phyloP scores from a whole-genome alignment of 2,329 filamentous ascomycete species.

The Neobulgaria alba region DNA sequence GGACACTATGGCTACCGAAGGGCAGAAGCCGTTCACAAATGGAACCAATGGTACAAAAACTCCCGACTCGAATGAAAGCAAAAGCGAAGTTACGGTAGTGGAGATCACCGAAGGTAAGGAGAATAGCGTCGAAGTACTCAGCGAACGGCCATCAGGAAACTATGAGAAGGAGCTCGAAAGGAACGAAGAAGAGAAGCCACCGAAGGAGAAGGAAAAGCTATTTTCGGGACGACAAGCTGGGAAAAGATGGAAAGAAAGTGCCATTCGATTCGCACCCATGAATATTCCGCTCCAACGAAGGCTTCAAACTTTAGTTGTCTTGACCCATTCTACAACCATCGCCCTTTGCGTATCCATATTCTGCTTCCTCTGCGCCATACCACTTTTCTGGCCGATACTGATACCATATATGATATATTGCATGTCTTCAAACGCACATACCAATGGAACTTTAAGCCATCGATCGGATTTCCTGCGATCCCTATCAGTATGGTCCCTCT shows the following conservation, averaged over 20 bases:
- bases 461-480: constrained; percentile 68
- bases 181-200: constrained; percentile 12
- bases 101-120: constrained; percentile 19
- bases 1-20: too few species aligned
- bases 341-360: constrained; percentile 67
- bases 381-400: constrained; percentile 77
- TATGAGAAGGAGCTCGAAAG: constrained; percentile 13
- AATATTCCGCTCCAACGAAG: constrained; percentile 63
- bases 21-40: constrained; percentile 6
- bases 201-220: constrained; percentile 18
- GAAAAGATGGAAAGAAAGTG: constrained; percentile 29
- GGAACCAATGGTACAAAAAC: background rate
- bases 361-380: constrained; percentile 85
- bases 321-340: constrained; percentile 65
- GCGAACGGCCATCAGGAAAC: constrained; percentile 17
- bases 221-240: constrained; percentile 27
- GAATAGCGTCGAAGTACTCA: constrained; percentile 21
- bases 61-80: background rate
- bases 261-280: constrained; percentile 78
- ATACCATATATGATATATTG: constrained; percentile 76
- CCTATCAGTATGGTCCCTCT: constrained; percentile 74
- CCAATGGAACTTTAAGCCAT: constrained; percentile 64
- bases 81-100: constrained; percentile 6
- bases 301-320: constrained; percentile 69
- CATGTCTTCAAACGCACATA: constrained; percentile 68